Conservation (phyloP, 306 rosid species). For the Alnus rubra region DNA sequence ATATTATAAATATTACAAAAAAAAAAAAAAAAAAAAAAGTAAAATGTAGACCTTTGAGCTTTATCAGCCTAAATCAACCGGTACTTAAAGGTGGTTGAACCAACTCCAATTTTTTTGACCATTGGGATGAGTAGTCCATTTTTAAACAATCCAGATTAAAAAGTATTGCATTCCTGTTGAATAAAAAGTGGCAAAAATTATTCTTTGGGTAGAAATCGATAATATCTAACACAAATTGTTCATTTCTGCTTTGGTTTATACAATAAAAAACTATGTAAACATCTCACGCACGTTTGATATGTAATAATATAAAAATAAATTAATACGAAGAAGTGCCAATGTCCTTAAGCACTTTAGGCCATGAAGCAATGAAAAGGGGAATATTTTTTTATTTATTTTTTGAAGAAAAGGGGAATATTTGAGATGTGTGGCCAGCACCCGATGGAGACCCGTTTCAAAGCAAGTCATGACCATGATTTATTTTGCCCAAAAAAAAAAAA, state of each 20-base stretch:
- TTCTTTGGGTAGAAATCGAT: no score
- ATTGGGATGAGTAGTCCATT: no score
- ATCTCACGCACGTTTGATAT: not conserved
- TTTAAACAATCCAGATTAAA: no score
- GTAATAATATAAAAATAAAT: not conserved
- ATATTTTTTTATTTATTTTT: no score
- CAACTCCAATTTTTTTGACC: no score
- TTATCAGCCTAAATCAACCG: no score
- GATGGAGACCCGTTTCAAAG: conserved; percentile 7
- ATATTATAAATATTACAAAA: no score
- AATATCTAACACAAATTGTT: not conserved
- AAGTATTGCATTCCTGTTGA: no score
- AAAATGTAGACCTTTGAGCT: no score
- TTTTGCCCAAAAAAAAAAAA: not conserved
- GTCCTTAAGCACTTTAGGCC: not conserved
- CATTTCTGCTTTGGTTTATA: not conserved
- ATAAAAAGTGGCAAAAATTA: not conserved
- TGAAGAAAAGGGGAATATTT: not conserved
- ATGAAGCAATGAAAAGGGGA: not conserved
- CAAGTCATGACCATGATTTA: not conserved
- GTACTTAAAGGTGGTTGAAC: no score
- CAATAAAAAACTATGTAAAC: not conserved
- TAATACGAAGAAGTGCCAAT: not conserved
- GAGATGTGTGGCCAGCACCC: conserved; percentile 1
- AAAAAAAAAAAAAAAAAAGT: no score